Percentiles rank a stretch among this genome's conserved stretches.
These are phyloP conservation scores for Cryptococcus sp. DNA, from an alignment of 1,284 basidiomycete species.

Conservation along the genomic window DNA sequence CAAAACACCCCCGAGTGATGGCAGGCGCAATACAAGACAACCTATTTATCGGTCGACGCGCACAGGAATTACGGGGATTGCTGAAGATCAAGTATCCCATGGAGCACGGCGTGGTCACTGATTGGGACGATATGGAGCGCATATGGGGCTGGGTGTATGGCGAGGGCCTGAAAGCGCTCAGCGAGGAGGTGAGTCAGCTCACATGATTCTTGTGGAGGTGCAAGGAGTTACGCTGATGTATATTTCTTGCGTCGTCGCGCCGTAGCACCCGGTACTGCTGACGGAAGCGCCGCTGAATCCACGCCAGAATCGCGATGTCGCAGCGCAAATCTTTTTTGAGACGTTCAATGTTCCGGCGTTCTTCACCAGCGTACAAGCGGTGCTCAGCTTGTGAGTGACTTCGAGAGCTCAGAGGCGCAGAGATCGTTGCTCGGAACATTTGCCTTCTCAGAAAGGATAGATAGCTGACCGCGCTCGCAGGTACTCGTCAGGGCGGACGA, in stretches of 20 bases:
- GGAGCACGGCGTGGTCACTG: slow-evolving; percentile 83
- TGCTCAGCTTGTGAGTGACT: slow-evolving; percentile 78
- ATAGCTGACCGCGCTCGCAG: slow-evolving; percentile 54
- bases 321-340: slow-evolving; percentile 98
- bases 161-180: slow-evolving; percentile 88
- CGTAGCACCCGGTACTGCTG: slow-evolving; percentile 88
- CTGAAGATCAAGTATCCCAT: slow-evolving; percentile 99
- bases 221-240: not conserved
- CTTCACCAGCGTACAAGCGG: slow-evolving; percentile 96
- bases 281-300: slow-evolving; percentile 96
- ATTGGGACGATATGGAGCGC: slow-evolving; percentile 99
- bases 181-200: slow-evolving; percentile 76
- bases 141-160: slow-evolving; percentile 98
- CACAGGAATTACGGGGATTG: slow-evolving; percentile 89
- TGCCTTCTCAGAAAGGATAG: not conserved
- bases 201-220: not conserved
- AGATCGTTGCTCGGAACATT: not conserved
- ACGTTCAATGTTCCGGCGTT: slow-evolving; percentile 99
- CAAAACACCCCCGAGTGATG: slow-evolving; percentile 95
- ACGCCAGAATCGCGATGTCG: slow-evolving; percentile 87
- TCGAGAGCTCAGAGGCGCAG: not conserved
- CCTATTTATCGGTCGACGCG: slow-evolving; percentile 87
- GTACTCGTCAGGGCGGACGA: slow-evolving; percentile 98
- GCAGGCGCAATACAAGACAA: slow-evolving; percentile 69
- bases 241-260: not conserved